Evolutionary conservation across 2,329 filamentous ascomycete genomes (phyloP).

Genomic region (Colletotrichum karsti): DNA sequence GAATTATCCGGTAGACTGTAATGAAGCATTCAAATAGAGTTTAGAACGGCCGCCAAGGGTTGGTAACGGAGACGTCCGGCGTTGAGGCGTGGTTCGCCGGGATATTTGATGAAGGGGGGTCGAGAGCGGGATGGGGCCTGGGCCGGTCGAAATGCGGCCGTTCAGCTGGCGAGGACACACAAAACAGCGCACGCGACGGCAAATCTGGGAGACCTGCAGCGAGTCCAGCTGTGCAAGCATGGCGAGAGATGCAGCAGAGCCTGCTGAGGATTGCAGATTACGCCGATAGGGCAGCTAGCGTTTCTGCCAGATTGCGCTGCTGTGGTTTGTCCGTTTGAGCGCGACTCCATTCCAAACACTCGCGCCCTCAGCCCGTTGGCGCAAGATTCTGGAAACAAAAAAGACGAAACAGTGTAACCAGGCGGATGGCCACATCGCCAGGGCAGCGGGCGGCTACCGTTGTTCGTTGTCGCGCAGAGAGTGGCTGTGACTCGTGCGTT

Average conservation of each 20-base stretch:
- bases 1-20: conserved; percentile 2
- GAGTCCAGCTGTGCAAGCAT: conserved; percentile 10
- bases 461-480: background rate
- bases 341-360: conserved; percentile 7
- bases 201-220: conserved; percentile 21
- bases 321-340: background rate
- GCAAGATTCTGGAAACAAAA: background rate
- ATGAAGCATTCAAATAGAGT: conserved; percentile 1
- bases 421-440: background rate
- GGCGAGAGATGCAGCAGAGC: background rate
- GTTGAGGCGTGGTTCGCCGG: conserved; percentile 8
- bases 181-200: background rate
- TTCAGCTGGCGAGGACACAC: conserved; percentile 7
- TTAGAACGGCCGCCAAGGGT: background rate
- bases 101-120: conserved; percentile 23
- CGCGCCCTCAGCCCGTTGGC: background rate
- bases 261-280: background rate
- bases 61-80: conserved; percentile 4
- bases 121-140: conserved; percentile 9
- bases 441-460: background rate
- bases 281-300: background rate
- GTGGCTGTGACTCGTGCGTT: background rate
- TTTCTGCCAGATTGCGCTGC: background rate
- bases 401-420: background rate
- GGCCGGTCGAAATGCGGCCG: conserved; percentile 11